phyloP scores from a whole-genome alignment of 805 yeast genomes.

The Metschnikowia hibisci region DNA sequence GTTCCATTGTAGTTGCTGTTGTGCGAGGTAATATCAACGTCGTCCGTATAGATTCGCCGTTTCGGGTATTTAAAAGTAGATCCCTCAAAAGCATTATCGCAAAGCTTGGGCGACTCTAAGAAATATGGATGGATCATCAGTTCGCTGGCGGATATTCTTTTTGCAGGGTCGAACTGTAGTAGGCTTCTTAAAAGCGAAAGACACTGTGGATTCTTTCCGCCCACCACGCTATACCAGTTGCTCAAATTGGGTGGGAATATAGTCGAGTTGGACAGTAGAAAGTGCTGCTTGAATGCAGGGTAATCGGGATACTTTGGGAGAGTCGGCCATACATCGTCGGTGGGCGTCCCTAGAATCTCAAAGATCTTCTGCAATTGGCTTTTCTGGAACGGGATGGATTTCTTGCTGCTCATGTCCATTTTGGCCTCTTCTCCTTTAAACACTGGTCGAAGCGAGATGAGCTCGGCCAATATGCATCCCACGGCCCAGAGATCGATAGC shows the following conservation, averaged over 20 bases:
- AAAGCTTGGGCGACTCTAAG: constrained; percentile 61
- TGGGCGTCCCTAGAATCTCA: constrained; percentile 92
- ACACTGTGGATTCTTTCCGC: constrained; percentile 69
- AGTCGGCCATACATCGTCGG: constrained; percentile 71
- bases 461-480: constrained; percentile 91
- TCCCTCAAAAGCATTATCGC: constrained; percentile 76
- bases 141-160: constrained; percentile 71
- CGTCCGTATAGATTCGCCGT: constrained; percentile 82
- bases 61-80: constrained; percentile 73
- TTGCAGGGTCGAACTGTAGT: constrained; percentile 78
- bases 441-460: constrained; percentile 82
- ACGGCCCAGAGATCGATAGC: constrained; percentile 95
- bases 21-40: constrained; percentile 60
- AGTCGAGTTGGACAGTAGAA: constrained; percentile 41
- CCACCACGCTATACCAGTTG: constrained; percentile 83
- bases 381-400: constrained; percentile 89
- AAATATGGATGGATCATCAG: constrained; percentile 80
- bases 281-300: constrained; percentile 43
- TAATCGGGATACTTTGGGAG: constrained; percentile 82
- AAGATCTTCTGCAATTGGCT: constrained; percentile 87
- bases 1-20: constrained; percentile 20
- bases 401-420: constrained; percentile 75
- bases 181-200: constrained; percentile 59
- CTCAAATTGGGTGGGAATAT: constrained; percentile 63
- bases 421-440: constrained; percentile 98